These are phyloP conservation scores for Candida arabinofermentans DNA, from an alignment of 805 yeast genomes.

Conservation along the genomic window DNA sequence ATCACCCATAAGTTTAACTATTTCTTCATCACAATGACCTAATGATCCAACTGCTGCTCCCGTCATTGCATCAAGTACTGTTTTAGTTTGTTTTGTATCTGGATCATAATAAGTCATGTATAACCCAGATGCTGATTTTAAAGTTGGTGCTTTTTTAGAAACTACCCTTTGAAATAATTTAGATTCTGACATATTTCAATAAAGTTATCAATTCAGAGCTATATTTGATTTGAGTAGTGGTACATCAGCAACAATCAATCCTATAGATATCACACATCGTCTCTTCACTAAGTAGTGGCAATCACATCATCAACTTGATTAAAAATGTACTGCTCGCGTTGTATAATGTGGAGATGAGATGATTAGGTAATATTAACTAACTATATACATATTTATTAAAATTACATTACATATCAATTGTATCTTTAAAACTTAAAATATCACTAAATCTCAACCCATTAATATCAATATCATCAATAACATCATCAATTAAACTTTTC, in stretches of 20 bases:
- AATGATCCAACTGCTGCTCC: constrained; percentile 47
- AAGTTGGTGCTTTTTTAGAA: constrained; percentile 33
- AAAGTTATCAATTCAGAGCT: constrained; percentile 19
- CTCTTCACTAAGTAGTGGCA: too few species aligned
- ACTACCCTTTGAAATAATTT: constrained; percentile 40
- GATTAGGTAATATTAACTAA: too few species aligned
- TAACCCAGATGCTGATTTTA: constrained; percentile 38
- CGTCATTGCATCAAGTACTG: constrained; percentile 37
- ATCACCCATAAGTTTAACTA: constrained; percentile 33
- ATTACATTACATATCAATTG: constrained; percentile 33
- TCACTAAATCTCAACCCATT: constrained; percentile 68
- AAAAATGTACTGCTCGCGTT: too few species aligned
- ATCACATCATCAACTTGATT: too few species aligned
- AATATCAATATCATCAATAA: constrained; percentile 36
- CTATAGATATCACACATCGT: too few species aligned
- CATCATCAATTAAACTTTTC: constrained; percentile 22
- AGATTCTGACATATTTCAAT: constrained; percentile 13
- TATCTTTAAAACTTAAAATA: constrained; percentile 62
- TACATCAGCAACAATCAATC: constrained; percentile 58
- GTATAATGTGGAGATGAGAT: too few species aligned
- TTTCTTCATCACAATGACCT: constrained; percentile 38
- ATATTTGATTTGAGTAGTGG: constrained; percentile 64
- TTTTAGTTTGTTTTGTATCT: constrained; percentile 31
- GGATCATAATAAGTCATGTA: constrained; percentile 38
- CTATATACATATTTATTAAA: not conserved